Percentiles rank a stretch among this genome's conserved stretches.
phyloP scores from a whole-genome alignment of 768 basidiomycete species.

The Leucocoprinus leucothites region DNA sequence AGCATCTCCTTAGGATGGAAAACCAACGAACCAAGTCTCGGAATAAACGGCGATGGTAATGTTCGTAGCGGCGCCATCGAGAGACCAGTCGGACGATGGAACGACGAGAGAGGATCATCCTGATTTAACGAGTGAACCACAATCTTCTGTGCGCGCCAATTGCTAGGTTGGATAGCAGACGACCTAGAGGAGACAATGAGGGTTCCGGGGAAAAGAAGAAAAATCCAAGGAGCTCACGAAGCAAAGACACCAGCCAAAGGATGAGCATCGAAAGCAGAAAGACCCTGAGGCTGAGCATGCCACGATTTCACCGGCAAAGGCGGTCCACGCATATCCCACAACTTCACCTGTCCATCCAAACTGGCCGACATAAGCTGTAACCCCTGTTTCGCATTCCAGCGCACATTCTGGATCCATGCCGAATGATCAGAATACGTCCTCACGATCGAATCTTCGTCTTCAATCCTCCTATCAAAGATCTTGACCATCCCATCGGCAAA shows the following conservation, averaged over 20 bases:
- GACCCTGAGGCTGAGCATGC: conserved; percentile 64
- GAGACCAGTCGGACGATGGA: conserved; percentile 43
- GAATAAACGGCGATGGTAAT: conserved; percentile 43
- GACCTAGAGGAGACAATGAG: conserved; percentile 27
- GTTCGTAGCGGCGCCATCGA: conserved; percentile 39
- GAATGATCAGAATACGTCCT: conserved; percentile 72
- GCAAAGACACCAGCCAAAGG: conserved; percentile 80
- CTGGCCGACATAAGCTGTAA: conserved; percentile 84
- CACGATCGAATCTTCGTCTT: conserved; percentile 80
- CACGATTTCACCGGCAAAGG: conserved; percentile 59
- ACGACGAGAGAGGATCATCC: conserved; percentile 30
- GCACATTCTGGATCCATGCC: conserved; percentile 89
- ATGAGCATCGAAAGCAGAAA: conserved; percentile 88
- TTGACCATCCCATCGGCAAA: conserved; percentile 92
- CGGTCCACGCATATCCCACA: conserved; percentile 83
- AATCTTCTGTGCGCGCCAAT: conserved; percentile 57
- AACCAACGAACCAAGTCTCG: conserved; percentile 47
- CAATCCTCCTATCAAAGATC: conserved; percentile 88
- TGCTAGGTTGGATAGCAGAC: conserved; percentile 45
- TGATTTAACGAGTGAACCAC: conserved; percentile 47
- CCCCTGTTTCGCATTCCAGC: conserved; percentile 69
- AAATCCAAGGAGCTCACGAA: conserved; percentile 50
- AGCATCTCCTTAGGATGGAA: conserved; percentile 82
- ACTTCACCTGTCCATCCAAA: conserved; percentile 82
- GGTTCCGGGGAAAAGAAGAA: background rate